Conservation (phyloP, 176 grass and related monocot genomes). For the Miscanthus lutarioriparius region DNA sequence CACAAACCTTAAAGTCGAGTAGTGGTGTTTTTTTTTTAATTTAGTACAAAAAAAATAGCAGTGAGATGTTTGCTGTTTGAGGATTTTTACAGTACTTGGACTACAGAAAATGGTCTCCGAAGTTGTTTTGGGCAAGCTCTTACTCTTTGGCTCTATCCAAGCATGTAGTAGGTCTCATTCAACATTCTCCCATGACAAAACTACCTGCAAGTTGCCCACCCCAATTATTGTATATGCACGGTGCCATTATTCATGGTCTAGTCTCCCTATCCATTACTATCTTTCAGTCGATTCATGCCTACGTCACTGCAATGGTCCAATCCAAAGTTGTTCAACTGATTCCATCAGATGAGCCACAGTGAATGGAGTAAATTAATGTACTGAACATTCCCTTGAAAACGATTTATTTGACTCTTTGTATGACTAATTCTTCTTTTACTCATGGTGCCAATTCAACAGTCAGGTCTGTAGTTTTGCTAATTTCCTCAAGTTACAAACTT, state of each 20-base stretch:
- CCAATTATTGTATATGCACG: neutral
- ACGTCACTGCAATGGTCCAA: neutral
- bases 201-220: constrained; percentile 18
- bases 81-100: neutral
- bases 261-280: neutral
- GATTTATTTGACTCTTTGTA: neutral
- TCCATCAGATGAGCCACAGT: constrained; percentile 13
- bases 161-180: neutral
- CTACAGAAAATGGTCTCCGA: too few species aligned
- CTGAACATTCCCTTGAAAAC: constrained; percentile 16
- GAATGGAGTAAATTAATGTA: neutral
- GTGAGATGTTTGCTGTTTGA: neutral
- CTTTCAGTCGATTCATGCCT: neutral
- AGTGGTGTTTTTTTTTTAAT: too few species aligned
- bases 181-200: neutral
- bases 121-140: neutral
- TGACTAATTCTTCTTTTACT: neutral
- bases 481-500: neutral
- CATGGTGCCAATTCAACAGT: constrained; percentile 22
- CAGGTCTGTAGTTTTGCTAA: neutral
- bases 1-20: neutral
- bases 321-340: neutral
- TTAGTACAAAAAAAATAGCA: neutral
- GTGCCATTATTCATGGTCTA: neutral
- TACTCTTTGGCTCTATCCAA: neutral